These are phyloP conservation scores for Jamesozyma spencerorum DNA, from an alignment of 805 yeast genomes.

Conservation along the genomic window DNA sequence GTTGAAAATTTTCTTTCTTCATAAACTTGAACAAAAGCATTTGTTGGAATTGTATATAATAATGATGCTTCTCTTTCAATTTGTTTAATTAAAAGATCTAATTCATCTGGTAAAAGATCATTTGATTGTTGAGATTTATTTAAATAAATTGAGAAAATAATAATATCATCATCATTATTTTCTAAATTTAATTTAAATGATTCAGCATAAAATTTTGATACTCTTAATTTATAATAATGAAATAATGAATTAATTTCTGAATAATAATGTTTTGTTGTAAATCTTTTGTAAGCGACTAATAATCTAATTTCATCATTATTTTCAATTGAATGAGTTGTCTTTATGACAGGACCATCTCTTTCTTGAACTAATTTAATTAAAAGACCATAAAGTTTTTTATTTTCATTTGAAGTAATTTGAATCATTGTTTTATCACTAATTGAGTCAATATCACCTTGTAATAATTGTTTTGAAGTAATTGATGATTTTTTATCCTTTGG, in stretches of 20 bases:
- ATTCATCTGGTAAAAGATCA: slow-evolving; percentile 24
- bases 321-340: slow-evolving; percentile 63
- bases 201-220: slow-evolving; percentile 87
- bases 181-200: slow-evolving; percentile 49
- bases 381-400: slow-evolving; percentile 66
- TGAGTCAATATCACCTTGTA: slow-evolving; percentile 41
- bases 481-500: slow-evolving; percentile 12
- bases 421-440: slow-evolving; percentile 75
- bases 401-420: slow-evolving; percentile 68
- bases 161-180: slow-evolving; percentile 57
- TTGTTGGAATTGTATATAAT: slow-evolving; percentile 83
- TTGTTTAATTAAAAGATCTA: slow-evolving; percentile 73
- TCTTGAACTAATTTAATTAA: slow-evolving; percentile 58
- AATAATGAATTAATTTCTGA: slow-evolving; percentile 81
- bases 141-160: slow-evolving; percentile 80
- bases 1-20: slow-evolving; percentile 71
- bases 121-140: slow-evolving; percentile 45
- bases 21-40: slow-evolving; percentile 66
- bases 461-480: slow-evolving; percentile 10
- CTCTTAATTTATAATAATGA: slow-evolving; percentile 75
- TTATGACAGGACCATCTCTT: slow-evolving; percentile 88
- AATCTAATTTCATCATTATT: slow-evolving; percentile 77
- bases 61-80: slow-evolving; percentile 90
- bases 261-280: slow-evolving; percentile 76
- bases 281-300: slow-evolving; percentile 78